phyloP scores from a whole-genome alignment of 768 basidiomycete genomes.

The Mycena epipterygia region DNA sequence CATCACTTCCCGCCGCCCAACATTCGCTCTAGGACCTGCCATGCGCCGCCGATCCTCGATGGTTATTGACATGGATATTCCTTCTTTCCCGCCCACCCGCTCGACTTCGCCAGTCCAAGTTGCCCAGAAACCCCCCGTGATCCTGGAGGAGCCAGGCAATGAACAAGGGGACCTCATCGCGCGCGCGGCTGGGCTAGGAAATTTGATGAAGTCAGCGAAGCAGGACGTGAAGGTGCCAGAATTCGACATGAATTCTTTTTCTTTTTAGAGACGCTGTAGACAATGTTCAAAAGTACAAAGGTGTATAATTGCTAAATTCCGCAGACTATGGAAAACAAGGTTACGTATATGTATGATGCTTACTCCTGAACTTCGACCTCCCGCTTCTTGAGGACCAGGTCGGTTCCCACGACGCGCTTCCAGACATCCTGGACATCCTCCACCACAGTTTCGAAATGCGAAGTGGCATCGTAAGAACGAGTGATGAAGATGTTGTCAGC shows the following conservation, averaged over 20 bases:
- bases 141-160: constrained; percentile 54
- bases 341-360: constrained; percentile 22
- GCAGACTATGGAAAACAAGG: constrained; percentile 18
- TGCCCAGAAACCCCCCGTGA: constrained; percentile 33
- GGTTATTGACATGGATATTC: constrained; percentile 90
- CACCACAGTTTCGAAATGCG: constrained; percentile 98
- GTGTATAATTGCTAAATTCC: constrained; percentile 34
- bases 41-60: constrained; percentile 79
- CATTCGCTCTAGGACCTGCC: constrained; percentile 65
- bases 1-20: constrained; percentile 55
- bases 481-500: constrained; percentile 97
- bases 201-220: constrained; percentile 91
- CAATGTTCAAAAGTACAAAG: neutral
- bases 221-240: constrained; percentile 89
- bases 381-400: constrained; percentile 90
- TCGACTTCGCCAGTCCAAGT: constrained; percentile 61
- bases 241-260: constrained; percentile 89
- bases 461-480: constrained; percentile 97
- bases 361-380: constrained; percentile 75
- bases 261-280: neutral
- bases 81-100: constrained; percentile 70
- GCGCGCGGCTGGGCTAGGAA: constrained; percentile 82
- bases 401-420: constrained; percentile 85
- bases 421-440: constrained; percentile 98
- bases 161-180: constrained; percentile 72